Base-by-base conservation (phyloP, 768 basidiomycete species). In the Leccinum fibrillosum region DNA sequence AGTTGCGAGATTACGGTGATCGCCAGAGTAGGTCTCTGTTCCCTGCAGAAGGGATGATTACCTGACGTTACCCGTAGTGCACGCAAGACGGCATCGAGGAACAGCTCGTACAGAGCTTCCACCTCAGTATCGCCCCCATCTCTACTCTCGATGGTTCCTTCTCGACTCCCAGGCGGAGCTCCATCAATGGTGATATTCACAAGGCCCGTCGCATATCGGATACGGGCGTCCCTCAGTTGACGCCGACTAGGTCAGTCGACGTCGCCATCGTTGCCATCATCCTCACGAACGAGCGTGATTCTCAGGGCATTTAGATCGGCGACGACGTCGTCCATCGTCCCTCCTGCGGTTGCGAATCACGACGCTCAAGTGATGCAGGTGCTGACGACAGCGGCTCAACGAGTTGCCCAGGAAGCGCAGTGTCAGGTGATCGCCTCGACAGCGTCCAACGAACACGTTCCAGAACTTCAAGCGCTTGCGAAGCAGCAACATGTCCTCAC, bases 401-500 rank as follows among this genome's bases (percentile, higher is more conserved):
- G 88, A 47, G 87, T 92, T 23, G 87, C 86, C 11, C 85, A 88
- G 67, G 85, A 88, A 66, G 85, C 82, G 12, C 86, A 88, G 62
- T 84, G 82, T 6, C 87, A 89, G 66, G 79, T 85, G 45, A 81
- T 86, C 55, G 82, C 80, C 17, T 76, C 79, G 19, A 75, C 78
- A 23, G 74, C 72, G 28, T 78, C 80, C n/a, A 80, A 77, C 53
- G 76, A 76, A 32, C 71, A 75, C 28, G 75, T 72, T 17, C 75
- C 72, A 8, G 79, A 86, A 62, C 69, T 89, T 11, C 82, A 88
- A 66, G 85, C 85, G 25, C 82, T 93, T 53, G 86, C 82, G 52
- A 90, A 89, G 70, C 90, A 92, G 75, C 90, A 89, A 65, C 85
- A 90, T 63, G 88, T 92, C 56, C 78, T 93, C 52, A 83, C 81